Base-by-base conservation (phyloP, 495 filamentous ascomycete species). In the Haplographium delicatum region DNA sequence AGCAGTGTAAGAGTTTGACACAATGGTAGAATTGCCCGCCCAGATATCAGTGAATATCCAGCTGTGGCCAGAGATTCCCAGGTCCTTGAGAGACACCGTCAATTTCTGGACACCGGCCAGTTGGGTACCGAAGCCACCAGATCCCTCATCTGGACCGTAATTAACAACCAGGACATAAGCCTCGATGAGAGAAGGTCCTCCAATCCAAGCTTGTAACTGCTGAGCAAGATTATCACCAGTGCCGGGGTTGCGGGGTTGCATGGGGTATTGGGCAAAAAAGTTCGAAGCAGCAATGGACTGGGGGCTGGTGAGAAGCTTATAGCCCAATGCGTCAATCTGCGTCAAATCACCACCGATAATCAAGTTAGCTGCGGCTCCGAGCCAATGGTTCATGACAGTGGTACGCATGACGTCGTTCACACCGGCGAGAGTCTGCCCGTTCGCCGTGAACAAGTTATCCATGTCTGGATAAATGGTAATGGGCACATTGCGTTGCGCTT, bases 201-300 rank as follows among this genome's bases (percentile, higher is more conserved):
- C 63, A 24, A 65, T 58, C 63, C 63, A 65, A 13, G 63, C 63
- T 34, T 65, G 63, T 8, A 65, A 51, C 39, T 65, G 63, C 42
- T 62, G 37, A 10, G 63, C 53, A 15, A 44, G 40, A 22, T 54
- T 54, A 10, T 50, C 47, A 19, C 61, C 61, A 11, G 46, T 60
- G 16, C 53, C 61, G 2, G 61, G 63, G 33, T 60, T 65, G 5
- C 61, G 58, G 11, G 63, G 63, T 34, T 65, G 63, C 56, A 65
- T 65, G 16, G 63, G 58, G 37, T 55, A 55, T 8, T 44, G 49
- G 9, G 55, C 53, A 15, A 51, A 51, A 43, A 63, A 62, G 16
- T 52, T 41, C 1, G 56, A 58, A 19, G 54, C 38, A 19, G 46
- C 53, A 23, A 59, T 43, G 5, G 61, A 52, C 28, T 47, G 38